Base-by-base conservation (phyloP, 345 rosid species). In the Pugionium dolabratum region DNA sequence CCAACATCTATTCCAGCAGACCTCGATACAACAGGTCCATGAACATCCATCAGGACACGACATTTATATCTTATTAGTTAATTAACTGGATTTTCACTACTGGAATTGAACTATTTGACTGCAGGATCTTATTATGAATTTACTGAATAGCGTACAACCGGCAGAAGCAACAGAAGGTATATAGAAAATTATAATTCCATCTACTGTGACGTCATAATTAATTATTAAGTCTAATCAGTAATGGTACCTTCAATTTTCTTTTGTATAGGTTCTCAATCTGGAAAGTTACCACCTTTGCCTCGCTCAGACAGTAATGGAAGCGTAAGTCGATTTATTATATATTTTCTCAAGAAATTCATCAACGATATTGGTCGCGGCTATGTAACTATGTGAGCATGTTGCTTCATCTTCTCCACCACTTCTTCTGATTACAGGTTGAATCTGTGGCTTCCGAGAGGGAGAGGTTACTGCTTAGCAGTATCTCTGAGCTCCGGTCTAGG, bases 1-100 rank as follows among this genome's bases (percentile, higher is more conserved):
- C 78, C 99, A 91, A 82, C 84, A 86, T 81, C 80, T 95, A 32
- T 76, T 84, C 42, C 95, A 89, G 84, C 99, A 95, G 76, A 91
- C 80, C 69, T 70, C 97, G 40, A 40, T 80, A 73, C 99, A 95
- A 76, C 97, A 91, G 91, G 99, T 58, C 37, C 30, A 35, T 39
- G 3, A 39, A 27, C 26, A 4, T 59, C 6, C 52, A 52, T 33
- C 7, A 42, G 40, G 64, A 75, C 70, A 42, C 10, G 30, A 48
- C 28, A 57, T 28, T 68, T 36, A 2, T 54, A 29, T 43, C 33
- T 29, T 40, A 40, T 40, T 40, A 40, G 44, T 35, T 9, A 29
- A 9, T 28, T 58, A 42, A 25, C 71, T 33, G 9, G 45, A n/a
- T 47, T 7, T 60, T 46, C 61, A 68, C 9, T 10, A 42, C 7